phyloP scores from a whole-genome alignment of 208 protist species.

The Trypanosoma vivax region DNA sequence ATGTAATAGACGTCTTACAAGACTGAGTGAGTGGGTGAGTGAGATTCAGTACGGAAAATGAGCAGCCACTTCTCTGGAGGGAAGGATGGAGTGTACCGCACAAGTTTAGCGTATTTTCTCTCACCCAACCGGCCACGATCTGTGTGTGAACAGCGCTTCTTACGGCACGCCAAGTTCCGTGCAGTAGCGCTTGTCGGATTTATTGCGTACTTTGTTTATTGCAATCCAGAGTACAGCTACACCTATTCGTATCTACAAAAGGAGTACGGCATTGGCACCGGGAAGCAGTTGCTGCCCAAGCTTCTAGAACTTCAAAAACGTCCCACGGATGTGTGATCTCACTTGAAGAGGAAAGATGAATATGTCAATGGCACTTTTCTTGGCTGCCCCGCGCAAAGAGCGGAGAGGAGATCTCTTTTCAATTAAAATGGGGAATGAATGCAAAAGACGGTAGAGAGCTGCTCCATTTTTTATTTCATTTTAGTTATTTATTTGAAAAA shows the following conservation, averaged over 20 bases:
- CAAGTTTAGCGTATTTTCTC: slow-evolving; percentile 45
- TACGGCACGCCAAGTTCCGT: slow-evolving; percentile 49
- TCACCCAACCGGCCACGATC: slow-evolving; percentile 34
- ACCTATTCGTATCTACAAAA: slow-evolving; percentile 46
- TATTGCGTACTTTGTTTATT: slow-evolving; percentile 77
- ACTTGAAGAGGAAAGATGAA: neutral
- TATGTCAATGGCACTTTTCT: no score
- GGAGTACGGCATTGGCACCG: slow-evolving; percentile 26
- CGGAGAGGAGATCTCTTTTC: no score
- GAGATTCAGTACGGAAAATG: slow-evolving; percentile 21
- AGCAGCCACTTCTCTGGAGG: slow-evolving; percentile 50
- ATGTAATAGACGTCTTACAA: no score
- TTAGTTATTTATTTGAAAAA: no score
- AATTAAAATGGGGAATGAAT: no score
- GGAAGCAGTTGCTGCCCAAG: slow-evolving; percentile 49
- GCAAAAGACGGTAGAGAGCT: no score
- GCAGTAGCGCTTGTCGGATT: slow-evolving; percentile 23
- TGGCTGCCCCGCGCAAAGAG: no score
- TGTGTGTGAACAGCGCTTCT: slow-evolving; percentile 43
- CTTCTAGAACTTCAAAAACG: slow-evolving; percentile 36
- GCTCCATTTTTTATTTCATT: no score
- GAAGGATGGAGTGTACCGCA: slow-evolving; percentile 30
- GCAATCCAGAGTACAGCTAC: slow-evolving; percentile 80
- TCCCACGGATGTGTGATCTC: neutral
- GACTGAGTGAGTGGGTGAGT: neutral